Evolutionary conservation across 2,329 filamentous ascomycete genomes (phyloP).

Genomic region (Colletotrichum sp.): DNA sequence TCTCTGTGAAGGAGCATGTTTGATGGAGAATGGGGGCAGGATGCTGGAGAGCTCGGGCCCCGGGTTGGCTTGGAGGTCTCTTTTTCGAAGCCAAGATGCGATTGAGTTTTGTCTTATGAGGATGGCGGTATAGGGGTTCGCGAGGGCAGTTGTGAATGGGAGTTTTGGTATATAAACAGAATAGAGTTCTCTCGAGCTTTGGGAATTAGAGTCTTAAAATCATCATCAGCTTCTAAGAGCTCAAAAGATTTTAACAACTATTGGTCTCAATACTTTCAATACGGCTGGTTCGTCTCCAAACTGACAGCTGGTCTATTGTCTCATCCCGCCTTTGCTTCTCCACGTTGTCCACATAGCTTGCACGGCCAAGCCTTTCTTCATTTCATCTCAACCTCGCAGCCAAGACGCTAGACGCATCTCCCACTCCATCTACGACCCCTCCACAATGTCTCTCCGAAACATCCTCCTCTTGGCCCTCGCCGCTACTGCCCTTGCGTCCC

Average conservation of each 20-base stretch:
- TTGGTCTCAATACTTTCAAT: neutral
- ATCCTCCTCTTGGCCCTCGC: constrained; percentile 8
- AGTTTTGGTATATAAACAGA: neutral
- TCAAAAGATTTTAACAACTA: neutral
- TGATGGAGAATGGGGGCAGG: neutral
- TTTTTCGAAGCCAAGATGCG: neutral
- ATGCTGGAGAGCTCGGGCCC: neutral
- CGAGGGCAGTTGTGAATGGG: neutral
- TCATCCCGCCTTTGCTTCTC: neutral
- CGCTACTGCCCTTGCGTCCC: neutral
- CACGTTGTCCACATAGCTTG: neutral
- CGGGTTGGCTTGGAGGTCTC: neutral
- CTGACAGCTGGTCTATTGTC: constrained; percentile 12
- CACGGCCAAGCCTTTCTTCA: neutral
- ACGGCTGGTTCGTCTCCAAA: constrained; percentile 1
- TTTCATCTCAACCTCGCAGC: neutral
- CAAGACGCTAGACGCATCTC: neutral
- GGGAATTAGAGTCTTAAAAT: neutral
- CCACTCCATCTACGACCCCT: neutral
- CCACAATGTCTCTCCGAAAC: constrained; percentile 9
- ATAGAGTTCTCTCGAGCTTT: neutral
- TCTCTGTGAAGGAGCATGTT: neutral
- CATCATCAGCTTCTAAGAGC: constrained; percentile 1
- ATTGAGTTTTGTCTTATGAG: neutral
- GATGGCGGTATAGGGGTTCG: neutral